A percentile compares a stretch with the other conserved stretches of the same genome.
phyloP scores from a whole-genome alignment of 2,329 filamentous ascomycete genomes.

The Curvularia verruculosa region DNA sequence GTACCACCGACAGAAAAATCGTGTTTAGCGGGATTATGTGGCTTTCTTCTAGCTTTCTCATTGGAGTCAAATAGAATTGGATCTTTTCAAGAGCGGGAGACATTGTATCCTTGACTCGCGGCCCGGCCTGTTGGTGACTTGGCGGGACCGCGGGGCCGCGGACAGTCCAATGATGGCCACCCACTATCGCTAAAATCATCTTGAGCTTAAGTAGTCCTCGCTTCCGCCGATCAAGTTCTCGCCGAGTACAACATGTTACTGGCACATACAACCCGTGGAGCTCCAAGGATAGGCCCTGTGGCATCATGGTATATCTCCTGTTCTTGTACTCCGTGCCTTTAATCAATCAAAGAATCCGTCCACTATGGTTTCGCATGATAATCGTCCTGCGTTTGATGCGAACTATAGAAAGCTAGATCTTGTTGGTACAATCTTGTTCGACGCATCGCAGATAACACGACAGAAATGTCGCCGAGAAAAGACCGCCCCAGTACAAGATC shows the following conservation, averaged over 20 bases:
- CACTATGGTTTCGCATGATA: not conserved
- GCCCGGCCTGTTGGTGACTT: not conserved
- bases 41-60: not conserved
- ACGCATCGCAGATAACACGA: not conserved
- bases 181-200: not conserved
- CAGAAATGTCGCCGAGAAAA: not conserved
- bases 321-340: not conserved
- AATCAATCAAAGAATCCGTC: not conserved
- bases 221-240: not conserved
- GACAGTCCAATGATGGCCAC: not conserved
- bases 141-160: constrained; percentile 3
- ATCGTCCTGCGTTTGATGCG: not conserved
- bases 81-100: not conserved
- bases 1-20: not conserved
- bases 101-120: constrained; percentile 4
- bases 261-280: not conserved
- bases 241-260: not conserved
- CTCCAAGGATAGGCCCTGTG: not conserved
- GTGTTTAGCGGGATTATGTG: not conserved
- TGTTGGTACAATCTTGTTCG: not conserved
- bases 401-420: not conserved
- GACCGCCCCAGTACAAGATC: not conserved
- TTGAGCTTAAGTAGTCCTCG: not conserved
- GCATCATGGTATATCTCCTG: not conserved
- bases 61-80: not conserved